phyloP scores from a whole-genome alignment of 306 rosid genomes.

The Sechiopsis laciniata region DNA sequence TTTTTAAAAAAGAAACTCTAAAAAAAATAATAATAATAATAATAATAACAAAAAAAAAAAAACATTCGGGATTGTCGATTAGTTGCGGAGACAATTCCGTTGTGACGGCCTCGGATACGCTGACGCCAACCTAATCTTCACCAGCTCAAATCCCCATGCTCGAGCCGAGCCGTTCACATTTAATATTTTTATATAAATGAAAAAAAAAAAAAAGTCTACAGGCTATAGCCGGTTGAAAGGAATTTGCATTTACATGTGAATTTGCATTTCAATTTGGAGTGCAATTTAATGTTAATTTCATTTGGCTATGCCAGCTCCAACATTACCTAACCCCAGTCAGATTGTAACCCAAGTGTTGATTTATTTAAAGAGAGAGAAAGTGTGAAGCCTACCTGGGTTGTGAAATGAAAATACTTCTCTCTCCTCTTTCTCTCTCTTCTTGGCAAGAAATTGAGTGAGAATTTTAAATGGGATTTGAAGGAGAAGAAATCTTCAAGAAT shows the following conservation, averaged over 20 bases:
- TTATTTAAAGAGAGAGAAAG: constrained; percentile 24
- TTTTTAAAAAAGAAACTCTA: no score
- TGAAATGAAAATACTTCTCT: neutral
- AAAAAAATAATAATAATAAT: no score
- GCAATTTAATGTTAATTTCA: constrained; percentile 22
- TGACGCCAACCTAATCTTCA: neutral
- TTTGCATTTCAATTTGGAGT: constrained; percentile 21
- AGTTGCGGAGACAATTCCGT: constrained; percentile 1
- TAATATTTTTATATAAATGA: neutral
- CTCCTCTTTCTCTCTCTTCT: neutral
- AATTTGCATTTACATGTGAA: constrained; percentile 22
- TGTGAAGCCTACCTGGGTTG: neutral
- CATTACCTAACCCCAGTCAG: constrained; percentile 25
- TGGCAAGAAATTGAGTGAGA: neutral
- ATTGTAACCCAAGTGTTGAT: constrained; percentile 20
- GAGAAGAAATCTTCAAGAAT: constrained; percentile 6
- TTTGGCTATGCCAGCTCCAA: neutral
- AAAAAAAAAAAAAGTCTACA: neutral
- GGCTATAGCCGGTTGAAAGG: constrained; percentile 9
- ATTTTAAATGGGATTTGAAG: constrained; percentile 3
- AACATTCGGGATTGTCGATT: neutral
- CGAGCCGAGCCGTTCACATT: neutral
- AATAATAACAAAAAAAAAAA: no score
- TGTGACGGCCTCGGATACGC: constrained; percentile 14
- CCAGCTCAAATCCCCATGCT: neutral